Evolutionary conservation across 2,329 filamentous ascomycete species (phyloP).

Genomic region (Colletotrichum magnum): DNA sequence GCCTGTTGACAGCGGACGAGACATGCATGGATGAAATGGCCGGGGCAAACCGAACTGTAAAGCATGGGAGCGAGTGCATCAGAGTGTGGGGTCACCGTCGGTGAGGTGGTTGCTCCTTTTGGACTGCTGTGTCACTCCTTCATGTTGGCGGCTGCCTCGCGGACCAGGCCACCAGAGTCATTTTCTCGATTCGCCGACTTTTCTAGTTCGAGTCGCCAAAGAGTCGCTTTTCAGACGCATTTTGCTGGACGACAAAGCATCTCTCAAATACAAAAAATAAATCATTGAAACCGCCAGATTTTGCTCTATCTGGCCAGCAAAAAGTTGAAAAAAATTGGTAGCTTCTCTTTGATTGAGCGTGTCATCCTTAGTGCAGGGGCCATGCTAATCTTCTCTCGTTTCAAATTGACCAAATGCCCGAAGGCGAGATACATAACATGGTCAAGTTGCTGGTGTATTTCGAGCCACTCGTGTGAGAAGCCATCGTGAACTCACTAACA

Average conservation of each 20-base stretch:
- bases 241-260: no score
- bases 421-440: constrained; percentile 40
- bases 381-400: constrained; percentile 50
- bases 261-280: no score
- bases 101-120: constrained; percentile 17
- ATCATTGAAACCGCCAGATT: no score
- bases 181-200: no score
- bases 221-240: no score
- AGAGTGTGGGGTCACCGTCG: constrained; percentile 32
- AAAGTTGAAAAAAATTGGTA: background rate
- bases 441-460: no score
- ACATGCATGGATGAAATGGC: constrained; percentile 5
- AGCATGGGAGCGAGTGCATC: constrained; percentile 1
- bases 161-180: no score
- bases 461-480: background rate
- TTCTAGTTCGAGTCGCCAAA: no score
- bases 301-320: no score
- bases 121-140: background rate
- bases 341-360: background rate
- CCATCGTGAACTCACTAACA: background rate
- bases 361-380: constrained; percentile 32
- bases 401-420: constrained; percentile 49
- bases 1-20: constrained; percentile 7
- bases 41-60: constrained; percentile 5
- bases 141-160: no score